Conservation (phyloP, 441 rosid species). For the Gossypium gossypioides region DNA sequence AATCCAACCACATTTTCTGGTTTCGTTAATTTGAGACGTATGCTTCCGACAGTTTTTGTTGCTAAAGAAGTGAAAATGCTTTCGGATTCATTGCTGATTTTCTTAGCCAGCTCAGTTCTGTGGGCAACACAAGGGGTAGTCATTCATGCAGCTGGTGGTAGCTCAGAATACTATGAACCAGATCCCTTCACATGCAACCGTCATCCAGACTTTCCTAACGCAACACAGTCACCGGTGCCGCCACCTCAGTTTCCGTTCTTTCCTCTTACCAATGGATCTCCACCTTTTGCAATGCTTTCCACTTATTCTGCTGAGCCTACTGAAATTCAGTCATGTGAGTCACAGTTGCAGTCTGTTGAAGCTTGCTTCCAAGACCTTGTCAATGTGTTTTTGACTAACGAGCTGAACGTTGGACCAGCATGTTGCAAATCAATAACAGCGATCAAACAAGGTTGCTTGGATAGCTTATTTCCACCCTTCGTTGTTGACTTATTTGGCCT, state of each 20-base stretch:
- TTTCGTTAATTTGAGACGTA: neutral
- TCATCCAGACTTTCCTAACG: neutral
- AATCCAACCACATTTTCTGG: neutral
- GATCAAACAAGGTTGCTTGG: slow-evolving; percentile 4
- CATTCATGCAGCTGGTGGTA: neutral
- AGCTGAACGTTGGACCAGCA: neutral
- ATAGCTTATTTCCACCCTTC: neutral
- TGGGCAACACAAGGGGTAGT: neutral
- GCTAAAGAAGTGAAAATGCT: neutral
- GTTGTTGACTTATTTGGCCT: neutral
- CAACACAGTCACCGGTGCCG: neutral
- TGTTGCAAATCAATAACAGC: neutral
- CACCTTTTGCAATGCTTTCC: neutral
- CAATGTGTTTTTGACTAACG: neutral
- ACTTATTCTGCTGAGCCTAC: neutral
- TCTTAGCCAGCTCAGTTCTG: neutral
- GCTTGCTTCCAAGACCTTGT: neutral
- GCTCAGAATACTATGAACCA: neutral
- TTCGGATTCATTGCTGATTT: neutral
- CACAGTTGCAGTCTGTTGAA: neutral
- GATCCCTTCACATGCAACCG: neutral
- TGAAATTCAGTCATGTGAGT: neutral
- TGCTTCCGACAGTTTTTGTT: neutral
- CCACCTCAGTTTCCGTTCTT: neutral
- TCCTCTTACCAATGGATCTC: neutral